Evolutionary conservation across 768 basidiomycete species (phyloP).

Genomic region (Pisolithus albus): DNA sequence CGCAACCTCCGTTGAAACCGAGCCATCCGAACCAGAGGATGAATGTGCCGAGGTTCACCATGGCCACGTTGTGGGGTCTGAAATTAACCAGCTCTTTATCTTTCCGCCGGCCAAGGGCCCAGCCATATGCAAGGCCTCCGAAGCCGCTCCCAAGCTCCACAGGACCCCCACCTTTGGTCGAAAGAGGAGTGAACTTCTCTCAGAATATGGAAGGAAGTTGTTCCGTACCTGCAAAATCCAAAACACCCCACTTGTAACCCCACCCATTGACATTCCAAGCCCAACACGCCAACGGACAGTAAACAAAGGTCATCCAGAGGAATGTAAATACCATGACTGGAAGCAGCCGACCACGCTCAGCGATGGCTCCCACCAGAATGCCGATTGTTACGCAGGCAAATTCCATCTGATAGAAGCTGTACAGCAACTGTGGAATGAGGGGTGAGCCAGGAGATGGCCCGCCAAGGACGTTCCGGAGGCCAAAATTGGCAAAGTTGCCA

Average conservation of each 20-base stretch:
- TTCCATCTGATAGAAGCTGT: slow-evolving; percentile 84
- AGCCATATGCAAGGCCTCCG: slow-evolving; percentile 77
- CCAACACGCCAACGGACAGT: slow-evolving; percentile 85
- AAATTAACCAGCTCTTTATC: slow-evolving; percentile 70
- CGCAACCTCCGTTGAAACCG: slow-evolving; percentile 89
- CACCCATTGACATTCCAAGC: slow-evolving; percentile 78
- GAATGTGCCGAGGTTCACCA: slow-evolving; percentile 78
- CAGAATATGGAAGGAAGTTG: slow-evolving; percentile 5
- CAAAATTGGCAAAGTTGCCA: slow-evolving; percentile 75
- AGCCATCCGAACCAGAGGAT: slow-evolving; percentile 86
- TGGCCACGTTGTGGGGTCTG: slow-evolving; percentile 81
- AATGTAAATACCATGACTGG: slow-evolving; percentile 79
- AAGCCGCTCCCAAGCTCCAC: slow-evolving; percentile 86
- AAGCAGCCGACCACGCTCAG: slow-evolving; percentile 79
- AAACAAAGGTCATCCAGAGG: slow-evolving; percentile 81
- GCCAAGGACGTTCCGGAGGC: slow-evolving; percentile 62
- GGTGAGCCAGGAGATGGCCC: slow-evolving; percentile 73
- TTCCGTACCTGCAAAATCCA: slow-evolving; percentile 77
- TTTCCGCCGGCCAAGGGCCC: slow-evolving; percentile 78
- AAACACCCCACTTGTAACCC: slow-evolving; percentile 77
- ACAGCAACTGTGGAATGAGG: slow-evolving; percentile 75
- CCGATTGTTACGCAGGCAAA: slow-evolving; percentile 77
- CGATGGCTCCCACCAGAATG: slow-evolving; percentile 72
- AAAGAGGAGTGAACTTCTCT: background rate
- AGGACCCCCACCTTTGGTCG: slow-evolving; percentile 65